Percentiles rank a stretch among this genome's conserved stretches.
Evolutionary conservation across 2,329 filamentous ascomycete species (phyloP).

Genomic region (Zarea fungicola): DNA sequence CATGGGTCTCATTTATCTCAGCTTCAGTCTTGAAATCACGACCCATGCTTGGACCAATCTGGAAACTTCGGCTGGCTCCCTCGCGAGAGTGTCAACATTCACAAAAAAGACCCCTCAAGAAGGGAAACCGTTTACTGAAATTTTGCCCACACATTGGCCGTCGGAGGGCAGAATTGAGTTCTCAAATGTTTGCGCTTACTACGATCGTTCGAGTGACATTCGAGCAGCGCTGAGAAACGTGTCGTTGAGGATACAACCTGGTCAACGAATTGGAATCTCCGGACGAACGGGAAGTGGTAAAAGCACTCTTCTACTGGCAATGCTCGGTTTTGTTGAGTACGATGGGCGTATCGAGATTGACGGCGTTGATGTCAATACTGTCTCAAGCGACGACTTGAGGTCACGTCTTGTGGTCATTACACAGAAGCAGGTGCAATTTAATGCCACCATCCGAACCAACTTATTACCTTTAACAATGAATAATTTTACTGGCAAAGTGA

Average conservation of each 20-base stretch:
- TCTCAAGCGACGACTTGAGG: conserved; percentile 36
- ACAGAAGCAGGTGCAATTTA: conserved; percentile 40
- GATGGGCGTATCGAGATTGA: conserved; percentile 34
- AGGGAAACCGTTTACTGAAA: neutral
- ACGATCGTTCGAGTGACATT: neutral
- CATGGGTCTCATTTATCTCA: neutral
- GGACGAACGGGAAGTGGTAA: conserved; percentile 47
- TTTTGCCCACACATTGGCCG: neutral
- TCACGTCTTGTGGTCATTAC: conserved; percentile 37
- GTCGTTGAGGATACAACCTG: conserved; percentile 19
- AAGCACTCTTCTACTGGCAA: conserved; percentile 36
- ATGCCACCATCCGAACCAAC: conserved; percentile 38
- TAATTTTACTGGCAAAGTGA: neutral
- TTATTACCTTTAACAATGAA: conserved; percentile 30
- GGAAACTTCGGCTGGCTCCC: neutral
- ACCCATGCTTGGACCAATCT: neutral
- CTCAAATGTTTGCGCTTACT: neutral
- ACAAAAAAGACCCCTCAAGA: neutral
- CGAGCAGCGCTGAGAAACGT: conserved; percentile 2
- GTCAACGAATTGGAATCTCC: conserved; percentile 40
- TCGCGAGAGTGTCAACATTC: neutral
- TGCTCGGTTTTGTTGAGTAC: conserved; percentile 40
- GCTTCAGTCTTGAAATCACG: neutral
- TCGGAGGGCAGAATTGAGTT: neutral
- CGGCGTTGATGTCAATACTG: conserved; percentile 32